Percentiles rank a stretch among this genome's conserved stretches.
phyloP scores from a whole-genome alignment of 2,329 filamentous ascomycete species.

The Cylindrodendrum hubeiense region DNA sequence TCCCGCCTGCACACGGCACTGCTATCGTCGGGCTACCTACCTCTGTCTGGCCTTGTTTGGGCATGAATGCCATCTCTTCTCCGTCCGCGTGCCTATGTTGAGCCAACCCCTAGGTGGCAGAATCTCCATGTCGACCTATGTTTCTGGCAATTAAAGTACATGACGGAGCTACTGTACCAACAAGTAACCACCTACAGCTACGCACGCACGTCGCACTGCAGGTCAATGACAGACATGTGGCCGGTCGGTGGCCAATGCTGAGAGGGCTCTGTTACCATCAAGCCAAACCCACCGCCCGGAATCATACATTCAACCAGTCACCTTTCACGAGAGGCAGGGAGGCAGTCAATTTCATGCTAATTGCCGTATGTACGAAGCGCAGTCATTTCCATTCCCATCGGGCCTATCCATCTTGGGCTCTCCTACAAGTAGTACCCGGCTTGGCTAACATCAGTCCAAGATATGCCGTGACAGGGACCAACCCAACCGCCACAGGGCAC shows the following conservation, averaged over 20 bases:
- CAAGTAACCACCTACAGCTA: not conserved
- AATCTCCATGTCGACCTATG: not conserved
- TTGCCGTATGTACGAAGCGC: no score
- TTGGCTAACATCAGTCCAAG: not conserved
- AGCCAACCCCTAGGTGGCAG: not conserved
- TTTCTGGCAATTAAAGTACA: not conserved
- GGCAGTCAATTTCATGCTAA: not conserved
- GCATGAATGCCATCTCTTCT: not conserved
- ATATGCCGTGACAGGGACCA: not conserved
- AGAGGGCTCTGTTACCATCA: not conserved
- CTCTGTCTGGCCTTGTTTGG: not conserved
- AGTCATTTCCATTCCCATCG: not conserved
- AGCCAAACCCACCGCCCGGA: not conserved
- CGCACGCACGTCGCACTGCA: conserved; percentile 10
- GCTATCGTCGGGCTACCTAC: not conserved
- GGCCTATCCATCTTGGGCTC: not conserved
- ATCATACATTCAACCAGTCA: not conserved
- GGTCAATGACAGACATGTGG: conserved; percentile 7
- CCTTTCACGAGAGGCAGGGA: not conserved
- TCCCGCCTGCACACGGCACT: not conserved
- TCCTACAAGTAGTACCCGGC: not conserved
- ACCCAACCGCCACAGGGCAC: not conserved
- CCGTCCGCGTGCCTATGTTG: not conserved
- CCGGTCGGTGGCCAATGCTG: not conserved
- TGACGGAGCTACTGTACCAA: not conserved